Base-by-base conservation (phyloP, 768 basidiomycete species). In the Saitozyma sp. region DNA sequence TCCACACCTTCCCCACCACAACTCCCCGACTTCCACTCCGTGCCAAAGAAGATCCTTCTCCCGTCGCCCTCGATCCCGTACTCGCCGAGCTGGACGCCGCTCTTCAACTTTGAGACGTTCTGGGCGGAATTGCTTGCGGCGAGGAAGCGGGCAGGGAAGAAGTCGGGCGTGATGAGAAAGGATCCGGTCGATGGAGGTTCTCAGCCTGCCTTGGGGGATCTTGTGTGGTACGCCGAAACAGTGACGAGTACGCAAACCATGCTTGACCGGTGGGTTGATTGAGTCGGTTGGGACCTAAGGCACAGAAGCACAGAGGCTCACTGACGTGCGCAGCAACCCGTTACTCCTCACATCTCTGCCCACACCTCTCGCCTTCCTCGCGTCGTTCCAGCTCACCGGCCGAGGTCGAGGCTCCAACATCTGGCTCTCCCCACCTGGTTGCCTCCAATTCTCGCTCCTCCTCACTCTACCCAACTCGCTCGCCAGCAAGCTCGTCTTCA, bases 161-260 rank as follows among this genome's bases (percentile, higher is more conserved):
- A 64, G 42, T 62, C 63, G 14, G 65, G 68, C 0, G 58, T 62
- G 8, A 5, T 67, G 66, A 48, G 66, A 0, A 64, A 66, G 49
- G 60, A 49, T 14, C 40, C 49, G 20, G 46, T 39, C 8, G 54
- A 66, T n/a, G 73, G 69, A 6, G 50, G 61, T 1, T 61, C 63
- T 9, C 9, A 40, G 41, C 70, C 70, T 62, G 84, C 85, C 2
- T 77, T 89, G 5, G 93, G 93, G 0, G 91, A 94, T 63, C 84
- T 86, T 43, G 74, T 97, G 38, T 68, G 94, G 9, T 97, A 97
- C 66, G 88, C 89, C 40, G 91, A 96, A 77, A 86, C 87, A 0
- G 89, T 99, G 10, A 92, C 92, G 1, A 93, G 91, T 68, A 98
- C 95, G 0, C 96, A 98, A 77, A 93, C 92, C 2, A 86, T 97